These are phyloP conservation scores for Rhazya stricta DNA, from an alignment of 257 asterid species.

Conservation along the genomic window DNA sequence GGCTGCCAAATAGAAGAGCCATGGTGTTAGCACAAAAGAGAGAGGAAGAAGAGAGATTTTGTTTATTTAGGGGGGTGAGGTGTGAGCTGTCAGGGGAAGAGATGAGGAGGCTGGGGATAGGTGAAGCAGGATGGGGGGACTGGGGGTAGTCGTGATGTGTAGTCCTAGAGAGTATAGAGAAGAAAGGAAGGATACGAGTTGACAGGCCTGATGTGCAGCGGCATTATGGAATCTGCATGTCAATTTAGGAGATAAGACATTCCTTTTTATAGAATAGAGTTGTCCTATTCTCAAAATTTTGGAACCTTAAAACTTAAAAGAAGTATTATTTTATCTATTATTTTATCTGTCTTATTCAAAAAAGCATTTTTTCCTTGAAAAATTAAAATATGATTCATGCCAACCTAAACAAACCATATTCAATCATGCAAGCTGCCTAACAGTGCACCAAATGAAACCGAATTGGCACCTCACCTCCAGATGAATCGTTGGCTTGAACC, in stretches of 20 bases:
- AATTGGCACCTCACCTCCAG: constrained; percentile 54
- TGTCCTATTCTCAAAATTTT: neutral
- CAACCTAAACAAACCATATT: too few relatives aligned
- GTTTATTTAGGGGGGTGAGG: neutral
- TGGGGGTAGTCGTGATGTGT: neutral
- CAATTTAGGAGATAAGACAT: neutral
- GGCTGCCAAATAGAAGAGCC: too few relatives aligned
- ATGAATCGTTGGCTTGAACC: constrained; percentile 96
- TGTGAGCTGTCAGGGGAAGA: neutral
- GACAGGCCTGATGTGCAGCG: too few relatives aligned
- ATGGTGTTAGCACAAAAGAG: too few relatives aligned
- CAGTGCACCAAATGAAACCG: constrained; percentile 7
- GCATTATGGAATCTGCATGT: neutral
- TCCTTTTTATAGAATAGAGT: too few relatives aligned
- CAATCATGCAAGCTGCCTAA: too few relatives aligned
- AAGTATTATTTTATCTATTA: too few relatives aligned
- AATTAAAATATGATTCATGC: neutral
- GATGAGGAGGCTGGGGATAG: neutral
- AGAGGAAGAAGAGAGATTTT: neutral
- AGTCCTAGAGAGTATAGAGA: neutral
- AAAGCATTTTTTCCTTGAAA: neutral
- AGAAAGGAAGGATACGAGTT: neutral
- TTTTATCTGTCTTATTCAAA: neutral
- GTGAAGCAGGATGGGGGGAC: neutral
- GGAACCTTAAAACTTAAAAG: too few relatives aligned